Percentiles rank a stretch among this genome's conserved stretches.
Conservation (phyloP, 2,329 filamentous ascomycete species). For the Colletotrichum shisoi region DNA sequence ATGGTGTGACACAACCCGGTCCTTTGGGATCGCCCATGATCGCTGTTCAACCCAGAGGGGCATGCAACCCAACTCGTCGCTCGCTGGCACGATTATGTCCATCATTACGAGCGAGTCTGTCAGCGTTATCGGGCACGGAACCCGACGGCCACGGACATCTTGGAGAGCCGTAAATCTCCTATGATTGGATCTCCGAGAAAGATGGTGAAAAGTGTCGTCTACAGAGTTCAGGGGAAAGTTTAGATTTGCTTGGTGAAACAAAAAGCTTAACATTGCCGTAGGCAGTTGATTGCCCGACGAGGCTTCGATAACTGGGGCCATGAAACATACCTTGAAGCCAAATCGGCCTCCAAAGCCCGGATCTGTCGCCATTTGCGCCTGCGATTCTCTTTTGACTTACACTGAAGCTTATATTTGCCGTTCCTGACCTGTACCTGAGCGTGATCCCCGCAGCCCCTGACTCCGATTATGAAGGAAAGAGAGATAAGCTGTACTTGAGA, state of each 20-base stretch:
- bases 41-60: not conserved
- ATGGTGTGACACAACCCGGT: not conserved
- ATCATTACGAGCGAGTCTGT: not conserved
- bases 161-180: not conserved
- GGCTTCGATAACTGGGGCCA: not conserved
- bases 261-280: constrained; percentile 3
- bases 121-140: not conserved
- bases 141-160: not conserved
- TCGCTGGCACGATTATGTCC: not conserved
- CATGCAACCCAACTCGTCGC: not conserved
- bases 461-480: constrained; percentile 16
- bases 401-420: not conserved
- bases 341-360: not conserved
- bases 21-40: not conserved
- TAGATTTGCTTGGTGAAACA: constrained; percentile 20
- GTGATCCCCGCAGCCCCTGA: not conserved
- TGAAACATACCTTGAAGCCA: constrained; percentile 8
- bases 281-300: not conserved
- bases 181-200: not conserved
- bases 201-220: not conserved
- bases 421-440: not conserved
- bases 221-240: constrained; percentile 3
- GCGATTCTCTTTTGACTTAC: not conserved
- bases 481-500: constrained; percentile 18
- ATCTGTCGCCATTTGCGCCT: not conserved